A percentile compares a stretch with the other conserved stretches of the same genome.
These are phyloP conservation scores for Coemansia sp. DNA, from an alignment of 192 early-diverging fungal species.

Conservation along the genomic window DNA sequence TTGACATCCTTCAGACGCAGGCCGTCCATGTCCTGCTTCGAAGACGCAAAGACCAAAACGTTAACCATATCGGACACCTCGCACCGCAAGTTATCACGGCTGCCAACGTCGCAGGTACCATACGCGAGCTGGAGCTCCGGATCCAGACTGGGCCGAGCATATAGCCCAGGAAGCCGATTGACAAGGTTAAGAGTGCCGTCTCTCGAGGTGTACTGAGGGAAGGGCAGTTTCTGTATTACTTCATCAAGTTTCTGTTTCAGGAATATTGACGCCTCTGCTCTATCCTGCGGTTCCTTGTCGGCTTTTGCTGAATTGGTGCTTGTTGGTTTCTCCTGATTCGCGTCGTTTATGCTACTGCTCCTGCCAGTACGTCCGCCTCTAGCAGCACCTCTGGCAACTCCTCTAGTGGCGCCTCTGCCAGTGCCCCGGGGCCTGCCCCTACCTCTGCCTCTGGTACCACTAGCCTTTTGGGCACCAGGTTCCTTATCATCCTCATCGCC, in stretches of 20 bases:
- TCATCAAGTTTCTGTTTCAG: background rate
- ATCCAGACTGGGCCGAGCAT: constrained; percentile 62
- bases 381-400: background rate
- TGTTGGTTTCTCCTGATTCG: background rate
- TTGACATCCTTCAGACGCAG: background rate
- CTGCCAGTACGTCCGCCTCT: background rate
- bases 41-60: constrained; percentile 59
- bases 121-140: constrained; percentile 70
- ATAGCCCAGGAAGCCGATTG: constrained; percentile 56
- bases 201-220: constrained; percentile 56
- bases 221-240: constrained; percentile 37
- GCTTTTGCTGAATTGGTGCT: background rate
- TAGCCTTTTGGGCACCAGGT: background rate
- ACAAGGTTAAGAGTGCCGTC: constrained; percentile 61
- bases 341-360: background rate
- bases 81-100: constrained; percentile 67
- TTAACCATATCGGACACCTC: constrained; percentile 76
- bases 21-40: background rate
- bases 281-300: background rate
- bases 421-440: background rate
- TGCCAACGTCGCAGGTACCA: constrained; percentile 46
- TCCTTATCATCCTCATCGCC: background rate
- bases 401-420: background rate
- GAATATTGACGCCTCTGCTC: background rate
- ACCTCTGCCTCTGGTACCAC: background rate